Conservation (phyloP, 805 yeast genomes). For the Maudiozyma pseudohumilis region DNA sequence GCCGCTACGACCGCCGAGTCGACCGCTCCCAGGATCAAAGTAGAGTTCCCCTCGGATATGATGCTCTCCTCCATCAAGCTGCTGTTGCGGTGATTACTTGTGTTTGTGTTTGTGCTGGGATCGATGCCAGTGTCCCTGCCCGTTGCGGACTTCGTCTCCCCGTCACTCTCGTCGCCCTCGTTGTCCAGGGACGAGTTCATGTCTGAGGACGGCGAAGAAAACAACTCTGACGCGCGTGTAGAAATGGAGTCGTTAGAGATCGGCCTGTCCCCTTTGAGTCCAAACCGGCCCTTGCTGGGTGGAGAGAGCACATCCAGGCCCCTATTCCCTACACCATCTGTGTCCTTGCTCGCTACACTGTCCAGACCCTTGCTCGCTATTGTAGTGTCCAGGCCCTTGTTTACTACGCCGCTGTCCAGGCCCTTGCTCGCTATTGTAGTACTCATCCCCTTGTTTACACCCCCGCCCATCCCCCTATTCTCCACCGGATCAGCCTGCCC, state of each 20-base stretch:
- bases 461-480: no score
- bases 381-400: no score
- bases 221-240: constrained; percentile 22
- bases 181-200: constrained; percentile 22
- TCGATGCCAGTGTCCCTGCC: constrained; percentile 16
- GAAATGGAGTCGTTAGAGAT: constrained; percentile 26
- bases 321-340: no score
- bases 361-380: not conserved
- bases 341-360: not conserved
- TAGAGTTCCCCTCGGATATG: constrained; percentile 5
- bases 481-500: no score
- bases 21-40: not conserved
- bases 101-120: not conserved
- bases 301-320: constrained; percentile 8
- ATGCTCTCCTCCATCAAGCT: constrained; percentile 5
- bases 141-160: constrained; percentile 22
- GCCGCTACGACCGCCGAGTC: not conserved
- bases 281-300: constrained; percentile 20
- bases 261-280: constrained; percentile 18
- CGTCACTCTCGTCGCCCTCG: constrained; percentile 18
- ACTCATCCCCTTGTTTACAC: no score
- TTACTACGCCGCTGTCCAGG: no score
- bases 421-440: no score
- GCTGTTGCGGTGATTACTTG: not conserved
- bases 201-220: constrained; percentile 24